Conservation (phyloP, 768 basidiomycete genomes). For the Crepidotus variabilis region DNA sequence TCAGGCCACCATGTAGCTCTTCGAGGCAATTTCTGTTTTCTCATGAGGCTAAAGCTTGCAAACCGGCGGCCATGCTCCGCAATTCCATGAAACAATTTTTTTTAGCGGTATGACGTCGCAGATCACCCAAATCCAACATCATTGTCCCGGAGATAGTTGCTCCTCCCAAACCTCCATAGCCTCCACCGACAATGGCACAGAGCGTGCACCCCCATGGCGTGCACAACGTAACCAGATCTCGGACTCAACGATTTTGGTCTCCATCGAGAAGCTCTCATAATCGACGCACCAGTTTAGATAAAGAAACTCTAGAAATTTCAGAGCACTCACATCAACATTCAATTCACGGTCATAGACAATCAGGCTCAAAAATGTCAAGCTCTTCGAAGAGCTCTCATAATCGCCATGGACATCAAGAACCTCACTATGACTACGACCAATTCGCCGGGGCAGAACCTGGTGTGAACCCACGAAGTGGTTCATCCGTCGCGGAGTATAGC, state of each 20-base stretch:
- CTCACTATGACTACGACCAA: conserved; percentile 12
- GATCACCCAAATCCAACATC: background rate
- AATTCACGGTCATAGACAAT: background rate
- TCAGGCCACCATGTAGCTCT: too few species aligned
- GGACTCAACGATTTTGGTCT: background rate
- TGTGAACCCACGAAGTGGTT: conserved; percentile 50
- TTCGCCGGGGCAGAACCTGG: conserved; percentile 62
- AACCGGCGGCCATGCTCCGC: too few species aligned
- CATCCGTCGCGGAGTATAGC: conserved; percentile 43
- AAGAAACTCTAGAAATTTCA: background rate
- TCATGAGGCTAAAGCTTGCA: too few species aligned
- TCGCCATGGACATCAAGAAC: conserved; percentile 4
- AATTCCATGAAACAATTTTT: background rate
- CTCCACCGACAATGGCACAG: background rate
- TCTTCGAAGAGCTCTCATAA: background rate
- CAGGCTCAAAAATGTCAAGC: background rate
- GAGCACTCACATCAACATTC: background rate
- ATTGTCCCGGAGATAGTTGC: background rate
- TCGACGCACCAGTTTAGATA: background rate
- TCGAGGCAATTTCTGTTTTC: too few species aligned
- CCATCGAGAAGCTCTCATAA: background rate
- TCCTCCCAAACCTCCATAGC: background rate
- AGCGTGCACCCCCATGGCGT: background rate
- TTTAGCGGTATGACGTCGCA: background rate
- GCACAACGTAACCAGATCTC: background rate